A percentile compares a stretch with the other conserved stretches of the same genome.
phyloP scores from a whole-genome alignment of 2,329 filamentous ascomycete species.

The Aspergillus novofumigatus region DNA sequence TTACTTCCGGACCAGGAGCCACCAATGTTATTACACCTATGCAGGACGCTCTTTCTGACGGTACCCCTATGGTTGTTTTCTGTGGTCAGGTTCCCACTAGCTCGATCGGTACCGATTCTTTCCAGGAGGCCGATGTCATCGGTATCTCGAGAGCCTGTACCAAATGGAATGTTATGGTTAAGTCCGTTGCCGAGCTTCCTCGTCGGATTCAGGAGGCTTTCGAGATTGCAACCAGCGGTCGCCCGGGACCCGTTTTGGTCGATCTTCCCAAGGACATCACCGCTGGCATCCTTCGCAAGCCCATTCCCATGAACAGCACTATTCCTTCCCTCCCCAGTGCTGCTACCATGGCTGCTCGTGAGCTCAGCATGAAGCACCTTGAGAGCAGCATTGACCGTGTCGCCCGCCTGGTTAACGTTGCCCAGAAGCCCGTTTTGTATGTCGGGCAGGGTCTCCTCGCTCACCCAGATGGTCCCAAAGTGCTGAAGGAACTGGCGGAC shows the following conservation, averaged over 20 bases:
- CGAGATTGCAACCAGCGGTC: conserved; percentile 91
- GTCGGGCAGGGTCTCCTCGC: conserved; percentile 86
- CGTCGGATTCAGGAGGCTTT: conserved; percentile 96
- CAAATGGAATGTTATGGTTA: conserved; percentile 99
- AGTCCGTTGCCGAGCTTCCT: conserved; percentile 88
- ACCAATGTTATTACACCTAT: conserved; percentile 96
- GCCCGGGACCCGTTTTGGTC: conserved; percentile 90
- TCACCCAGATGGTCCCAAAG: conserved; percentile 69
- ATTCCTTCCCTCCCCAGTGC: conserved; percentile 80
- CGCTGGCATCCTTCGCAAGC: conserved; percentile 72
- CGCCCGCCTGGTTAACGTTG: conserved; percentile 75
- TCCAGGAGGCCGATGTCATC: conserved; percentile 93
- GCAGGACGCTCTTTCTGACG: conserved; percentile 92
- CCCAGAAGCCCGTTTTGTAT: conserved; percentile 94
- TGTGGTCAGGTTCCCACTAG: conserved; percentile 85
- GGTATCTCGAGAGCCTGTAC: conserved; percentile 93
- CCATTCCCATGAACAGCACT: conserved; percentile 72
- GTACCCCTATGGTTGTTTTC: conserved; percentile 94
- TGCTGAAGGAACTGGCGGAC: conserved; percentile 82
- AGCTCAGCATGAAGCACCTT: conserved; percentile 68
- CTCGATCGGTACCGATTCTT: conserved; percentile 90
- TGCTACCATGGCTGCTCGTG: conserved; percentile 74
- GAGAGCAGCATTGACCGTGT: conserved; percentile 70
- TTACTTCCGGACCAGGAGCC: conserved; percentile 92
- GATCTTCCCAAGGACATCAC: conserved; percentile 97